phyloP scores from a whole-genome alignment of 2,329 filamentous ascomycete genomes.

The Hypoxylon sp. region DNA sequence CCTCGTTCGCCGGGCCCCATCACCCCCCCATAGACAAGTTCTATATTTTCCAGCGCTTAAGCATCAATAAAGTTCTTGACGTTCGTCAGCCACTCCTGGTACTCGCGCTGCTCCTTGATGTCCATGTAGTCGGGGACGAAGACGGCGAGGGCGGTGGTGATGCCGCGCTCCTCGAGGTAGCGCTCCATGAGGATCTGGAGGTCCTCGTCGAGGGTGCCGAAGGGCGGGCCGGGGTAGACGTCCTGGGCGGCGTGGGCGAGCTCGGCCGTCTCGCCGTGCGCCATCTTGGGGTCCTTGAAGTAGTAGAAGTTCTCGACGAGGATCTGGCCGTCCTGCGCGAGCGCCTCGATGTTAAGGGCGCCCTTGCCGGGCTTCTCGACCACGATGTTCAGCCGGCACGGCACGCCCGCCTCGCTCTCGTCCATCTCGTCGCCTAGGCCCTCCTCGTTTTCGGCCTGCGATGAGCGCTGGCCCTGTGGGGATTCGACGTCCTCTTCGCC shows the following conservation, averaged over 20 bases:
- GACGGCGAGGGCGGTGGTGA: slow-evolving; percentile 86
- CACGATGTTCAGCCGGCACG: slow-evolving; percentile 86
- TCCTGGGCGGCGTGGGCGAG: slow-evolving; percentile 81
- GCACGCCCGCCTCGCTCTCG: slow-evolving; percentile 73
- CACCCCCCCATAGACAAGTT: background rate
- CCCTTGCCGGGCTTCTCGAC: slow-evolving; percentile 90
- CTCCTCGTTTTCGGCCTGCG: slow-evolving; percentile 70
- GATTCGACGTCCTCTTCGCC: slow-evolving; percentile 67
- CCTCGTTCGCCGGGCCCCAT: slow-evolving; percentile 1
- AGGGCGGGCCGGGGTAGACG: slow-evolving; percentile 91
- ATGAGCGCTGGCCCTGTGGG: slow-evolving; percentile 61
- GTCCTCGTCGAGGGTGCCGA: slow-evolving; percentile 95
- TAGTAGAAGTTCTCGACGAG: slow-evolving; percentile 92
- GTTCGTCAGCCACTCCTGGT: slow-evolving; percentile 88
- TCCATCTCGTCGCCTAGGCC: slow-evolving; percentile 68
- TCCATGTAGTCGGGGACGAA: slow-evolving; percentile 98
- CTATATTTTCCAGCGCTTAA: slow-evolving; percentile 56
- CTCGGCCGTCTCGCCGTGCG: slow-evolving; percentile 82
- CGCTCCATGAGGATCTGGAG: slow-evolving; percentile 92
- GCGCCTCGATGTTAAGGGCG: slow-evolving; percentile 87
- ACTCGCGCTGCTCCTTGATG: slow-evolving; percentile 98
- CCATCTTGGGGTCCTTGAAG: slow-evolving; percentile 83
- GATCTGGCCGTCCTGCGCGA: slow-evolving; percentile 88
- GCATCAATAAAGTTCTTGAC: slow-evolving; percentile 88
- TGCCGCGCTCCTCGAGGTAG: slow-evolving; percentile 94